Evolutionary conservation across 768 basidiomycete genomes (phyloP), one percentile per base, ranked within the genome.

Genomic region (Rickenella mellea): DNA sequence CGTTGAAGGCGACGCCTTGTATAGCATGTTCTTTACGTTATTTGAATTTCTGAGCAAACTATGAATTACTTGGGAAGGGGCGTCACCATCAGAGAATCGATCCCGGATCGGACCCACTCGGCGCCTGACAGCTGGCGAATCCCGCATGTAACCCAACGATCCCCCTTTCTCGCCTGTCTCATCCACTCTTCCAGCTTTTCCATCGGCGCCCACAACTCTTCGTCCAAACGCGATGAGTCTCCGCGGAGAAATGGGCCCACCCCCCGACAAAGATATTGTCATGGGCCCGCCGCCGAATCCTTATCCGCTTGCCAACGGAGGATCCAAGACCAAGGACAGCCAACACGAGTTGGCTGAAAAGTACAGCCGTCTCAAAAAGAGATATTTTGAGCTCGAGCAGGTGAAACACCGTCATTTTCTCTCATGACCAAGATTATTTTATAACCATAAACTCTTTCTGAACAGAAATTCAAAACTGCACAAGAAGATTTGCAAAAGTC

Each of bases 351-450:
- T 70, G 47, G 51, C 53, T 36, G 80, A 82, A 62, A 83, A 81
- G 59, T 80, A 82, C 58, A 65, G 62, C 46, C 74, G 69, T 49
- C 65, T 83, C 40, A 86, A 86, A 55, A 62, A 76, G 31, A 74
- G 75, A 29, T 80, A 73, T 56, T 71, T 72, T 48, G 78, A 81
- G 41, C 70, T 83, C 30, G 79, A 83, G 51, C 76, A 84, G 73
- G 83, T 84, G 41, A 51, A 76, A 63, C 36, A 28, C 31, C 36
- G 22, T n/a, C n/a, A 11, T 30, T 27, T 4, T 21, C 12, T 25
- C 8, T 21, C 28, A 24, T 27, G 24, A 28, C 39, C 10, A 19
- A 27, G 21, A 24, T 17, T 5, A 17, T 1, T 35, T 11, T n/a
- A 29, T 22, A 19, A 4, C n/a, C 17, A 12, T 21, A 27, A 10